Evolutionary conservation across 257 asterid species (phyloP).

Genomic region (Penstemon barbatus): DNA sequence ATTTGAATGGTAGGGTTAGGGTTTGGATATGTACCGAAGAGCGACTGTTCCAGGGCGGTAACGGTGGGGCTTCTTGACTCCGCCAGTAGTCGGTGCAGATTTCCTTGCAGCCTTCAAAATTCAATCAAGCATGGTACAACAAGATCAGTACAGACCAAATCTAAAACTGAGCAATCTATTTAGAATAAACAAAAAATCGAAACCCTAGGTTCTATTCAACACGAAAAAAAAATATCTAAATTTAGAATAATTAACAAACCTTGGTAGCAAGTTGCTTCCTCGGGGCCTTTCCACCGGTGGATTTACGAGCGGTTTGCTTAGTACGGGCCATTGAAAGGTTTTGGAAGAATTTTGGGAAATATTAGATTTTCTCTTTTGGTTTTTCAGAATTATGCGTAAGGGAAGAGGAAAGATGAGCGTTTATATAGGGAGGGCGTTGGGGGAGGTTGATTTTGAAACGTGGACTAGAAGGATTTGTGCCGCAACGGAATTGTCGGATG

Average conservation of each 20-base stretch:
- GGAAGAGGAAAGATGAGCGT: background rate
- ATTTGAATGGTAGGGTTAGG: background rate
- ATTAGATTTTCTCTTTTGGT: background rate
- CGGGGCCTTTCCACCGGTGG: conserved; percentile 73
- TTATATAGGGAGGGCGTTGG: background rate
- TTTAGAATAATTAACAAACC: conserved; percentile 29
- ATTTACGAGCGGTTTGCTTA: conserved; percentile 73
- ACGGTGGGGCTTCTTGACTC: conserved; percentile 87
- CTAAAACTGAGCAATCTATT: no score
- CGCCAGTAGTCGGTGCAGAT: conserved; percentile 75
- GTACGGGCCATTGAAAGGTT: conserved; percentile 63
- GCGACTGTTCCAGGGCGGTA: conserved; percentile 83
- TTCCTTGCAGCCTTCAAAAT: conserved; percentile 65
- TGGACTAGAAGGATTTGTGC: conserved; percentile 8
- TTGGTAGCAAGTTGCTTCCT: conserved; percentile 76
- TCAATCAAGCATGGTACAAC: background rate
- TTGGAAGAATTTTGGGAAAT: background rate
- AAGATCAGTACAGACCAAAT: background rate
- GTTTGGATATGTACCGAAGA: conserved; percentile 45
- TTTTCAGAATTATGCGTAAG: background rate
- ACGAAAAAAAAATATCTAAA: background rate
- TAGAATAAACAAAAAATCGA: background rate
- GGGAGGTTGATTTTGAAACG: conserved; percentile 22
- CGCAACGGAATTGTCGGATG: conserved; percentile 22
- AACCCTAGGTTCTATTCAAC: no score